These are phyloP conservation scores for Teunomyces lycoperdinae DNA, from an alignment of 805 yeast genomes.

Conservation along the genomic window DNA sequence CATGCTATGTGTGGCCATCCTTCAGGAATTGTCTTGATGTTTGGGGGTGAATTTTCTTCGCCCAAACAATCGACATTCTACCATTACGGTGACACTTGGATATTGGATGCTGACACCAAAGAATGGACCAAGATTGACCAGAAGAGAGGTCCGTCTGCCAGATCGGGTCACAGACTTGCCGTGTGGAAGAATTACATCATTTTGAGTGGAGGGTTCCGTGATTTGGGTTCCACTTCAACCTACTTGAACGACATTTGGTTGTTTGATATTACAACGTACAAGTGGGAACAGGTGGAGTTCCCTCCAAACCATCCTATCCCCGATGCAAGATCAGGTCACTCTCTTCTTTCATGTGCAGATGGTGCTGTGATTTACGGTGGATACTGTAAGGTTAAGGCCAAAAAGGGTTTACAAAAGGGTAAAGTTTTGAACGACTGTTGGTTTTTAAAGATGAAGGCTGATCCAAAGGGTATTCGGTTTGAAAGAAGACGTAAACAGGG, in stretches of 20 bases:
- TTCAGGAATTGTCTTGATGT: constrained; percentile 77
- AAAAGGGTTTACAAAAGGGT: constrained; percentile 85
- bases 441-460: constrained; percentile 83
- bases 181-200: constrained; percentile 89
- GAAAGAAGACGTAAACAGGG: constrained; percentile 90
- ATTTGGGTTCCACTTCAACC: constrained; percentile 78
- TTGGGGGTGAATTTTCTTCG: constrained; percentile 96
- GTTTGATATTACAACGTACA: constrained; percentile 83
- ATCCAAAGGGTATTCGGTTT: constrained; percentile 74
- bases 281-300: constrained; percentile 87
- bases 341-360: constrained; percentile 71
- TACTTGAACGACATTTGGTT: constrained; percentile 88
- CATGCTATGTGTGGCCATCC: constrained; percentile 95
- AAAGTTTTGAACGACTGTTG: constrained; percentile 84
- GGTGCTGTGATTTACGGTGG: constrained; percentile 93
- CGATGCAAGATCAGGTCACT: constrained; percentile 92
- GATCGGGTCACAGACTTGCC: constrained; percentile 91
- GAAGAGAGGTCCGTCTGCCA: constrained; percentile 72
- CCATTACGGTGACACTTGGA: constrained; percentile 96
- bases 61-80: constrained; percentile 95
- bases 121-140: constrained; percentile 89
- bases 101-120: constrained; percentile 75
- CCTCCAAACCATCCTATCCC: constrained; percentile 80
- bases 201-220: constrained; percentile 90
- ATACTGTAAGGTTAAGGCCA: constrained; percentile 87